These are phyloP conservation scores for Lyophyllum shimeji DNA, from an alignment of 768 basidiomycete species.

Conservation along the genomic window DNA sequence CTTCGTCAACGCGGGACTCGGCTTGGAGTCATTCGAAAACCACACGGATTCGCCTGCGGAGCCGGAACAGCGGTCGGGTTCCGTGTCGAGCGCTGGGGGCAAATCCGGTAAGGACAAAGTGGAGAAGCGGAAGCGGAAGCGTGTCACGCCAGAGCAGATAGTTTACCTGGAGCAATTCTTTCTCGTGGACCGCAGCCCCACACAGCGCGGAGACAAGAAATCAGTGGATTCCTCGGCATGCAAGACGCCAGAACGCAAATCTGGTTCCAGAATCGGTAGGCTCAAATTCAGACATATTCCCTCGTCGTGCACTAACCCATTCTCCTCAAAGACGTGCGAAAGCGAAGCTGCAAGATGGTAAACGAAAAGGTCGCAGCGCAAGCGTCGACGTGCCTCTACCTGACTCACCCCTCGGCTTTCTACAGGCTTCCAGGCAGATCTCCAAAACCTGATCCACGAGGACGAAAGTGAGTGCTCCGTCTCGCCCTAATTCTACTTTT, in stretches of 20 bases:
- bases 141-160: slow-evolving; percentile 82
- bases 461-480: slow-evolving; percentile 59
- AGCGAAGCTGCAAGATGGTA: slow-evolving; percentile 69
- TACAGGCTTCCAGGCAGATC: slow-evolving; percentile 54
- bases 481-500: not conserved
- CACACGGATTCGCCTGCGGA: slow-evolving; percentile 33
- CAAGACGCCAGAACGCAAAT: slow-evolving; percentile 86
- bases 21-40: slow-evolving; percentile 24
- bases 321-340: slow-evolving; percentile 65
- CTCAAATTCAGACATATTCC: not conserved
- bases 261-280: slow-evolving; percentile 86
- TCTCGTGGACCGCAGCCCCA: slow-evolving; percentile 66
- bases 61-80: slow-evolving; percentile 33
- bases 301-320: slow-evolving; percentile 3
- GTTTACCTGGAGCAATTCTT: slow-evolving; percentile 73
- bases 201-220: slow-evolving; percentile 71
- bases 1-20: slow-evolving; percentile 12
- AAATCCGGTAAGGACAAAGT: slow-evolving; percentile 53
- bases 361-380: slow-evolving; percentile 37
- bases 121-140: slow-evolving; percentile 72
- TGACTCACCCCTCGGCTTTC: slow-evolving; percentile 52
- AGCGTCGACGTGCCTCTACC: slow-evolving; percentile 37
- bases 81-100: slow-evolving; percentile 24
- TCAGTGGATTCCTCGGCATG: slow-evolving; percentile 75
- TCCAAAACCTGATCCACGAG: slow-evolving; percentile 71